phyloP scores from a whole-genome alignment of 345 rosid species.

The Syzygium aqueum region DNA sequence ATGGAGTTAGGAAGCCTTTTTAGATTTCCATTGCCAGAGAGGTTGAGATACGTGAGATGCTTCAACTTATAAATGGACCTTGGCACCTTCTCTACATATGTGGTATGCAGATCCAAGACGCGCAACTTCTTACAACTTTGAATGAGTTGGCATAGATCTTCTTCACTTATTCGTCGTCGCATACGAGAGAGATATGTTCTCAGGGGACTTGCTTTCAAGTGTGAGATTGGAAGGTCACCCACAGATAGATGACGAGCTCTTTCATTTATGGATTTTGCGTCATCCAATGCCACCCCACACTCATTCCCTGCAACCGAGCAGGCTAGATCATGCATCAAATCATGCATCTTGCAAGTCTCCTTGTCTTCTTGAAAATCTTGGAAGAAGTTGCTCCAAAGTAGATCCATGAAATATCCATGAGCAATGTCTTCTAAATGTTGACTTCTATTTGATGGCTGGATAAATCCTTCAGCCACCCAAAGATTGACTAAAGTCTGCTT shows the following conservation, averaged over 20 bases:
- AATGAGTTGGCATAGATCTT: fast-evolving
- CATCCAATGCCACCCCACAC: neutral
- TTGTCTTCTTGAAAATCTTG: neutral
- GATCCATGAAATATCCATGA: conserved; percentile 6
- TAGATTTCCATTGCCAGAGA: fast-evolving
- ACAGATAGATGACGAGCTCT: conserved; percentile 5
- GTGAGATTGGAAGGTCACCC: neutral
- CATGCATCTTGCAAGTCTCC: conserved; percentile 15
- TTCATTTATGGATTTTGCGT: neutral
- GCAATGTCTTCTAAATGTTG: conserved; percentile 5
- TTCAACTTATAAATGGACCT: neutral
- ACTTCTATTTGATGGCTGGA: neutral
- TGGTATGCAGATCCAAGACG: fast-evolving
- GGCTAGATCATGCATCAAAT: conserved; percentile 24
- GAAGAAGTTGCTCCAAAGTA: conserved; percentile 13
- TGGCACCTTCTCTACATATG: fast-evolving
- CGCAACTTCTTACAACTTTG: neutral
- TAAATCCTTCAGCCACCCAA: conserved; percentile 19
- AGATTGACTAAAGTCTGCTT: conserved; percentile 2
- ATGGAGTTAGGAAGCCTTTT: neutral
- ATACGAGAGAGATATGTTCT: neutral
- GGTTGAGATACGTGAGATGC: neutral
- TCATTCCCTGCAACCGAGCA: conserved; percentile 5
- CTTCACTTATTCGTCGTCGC: fast-evolving
- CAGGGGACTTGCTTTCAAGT: neutral